phyloP scores from a whole-genome alignment of 2,329 filamentous ascomycete species.

The Talaromyces sp. region DNA sequence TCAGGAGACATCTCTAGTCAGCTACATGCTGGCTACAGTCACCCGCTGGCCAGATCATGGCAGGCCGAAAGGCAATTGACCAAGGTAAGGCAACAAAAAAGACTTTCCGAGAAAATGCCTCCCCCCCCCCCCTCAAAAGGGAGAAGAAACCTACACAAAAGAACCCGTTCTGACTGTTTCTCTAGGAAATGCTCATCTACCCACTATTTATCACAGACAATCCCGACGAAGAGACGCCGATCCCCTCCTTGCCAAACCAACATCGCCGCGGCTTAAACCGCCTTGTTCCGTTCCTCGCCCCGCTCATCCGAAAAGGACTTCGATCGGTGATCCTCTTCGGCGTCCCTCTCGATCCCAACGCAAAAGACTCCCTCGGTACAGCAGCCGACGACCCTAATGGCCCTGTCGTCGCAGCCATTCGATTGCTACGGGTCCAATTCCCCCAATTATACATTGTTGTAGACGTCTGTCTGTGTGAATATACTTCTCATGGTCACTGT shows the following conservation, averaged over 20 bases:
- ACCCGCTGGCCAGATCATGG: constrained; percentile 74
- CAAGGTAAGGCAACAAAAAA: constrained; percentile 54
- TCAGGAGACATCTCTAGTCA: constrained; percentile 72
- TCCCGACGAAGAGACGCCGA: constrained; percentile 84
- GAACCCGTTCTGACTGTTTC: background rate
- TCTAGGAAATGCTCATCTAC: constrained; percentile 95
- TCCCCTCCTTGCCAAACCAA: constrained; percentile 88
- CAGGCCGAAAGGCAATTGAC: constrained; percentile 80
- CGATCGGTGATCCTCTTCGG: constrained; percentile 94
- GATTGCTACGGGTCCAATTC: constrained; percentile 76
- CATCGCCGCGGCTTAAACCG: constrained; percentile 83
- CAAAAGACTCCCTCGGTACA: constrained; percentile 88
- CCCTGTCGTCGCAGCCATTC: constrained; percentile 83
- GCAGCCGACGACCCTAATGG: constrained; percentile 89
- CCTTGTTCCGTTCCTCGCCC: constrained; percentile 75
- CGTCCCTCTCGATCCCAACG: constrained; percentile 73
- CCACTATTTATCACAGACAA: constrained; percentile 94
- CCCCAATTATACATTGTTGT: constrained; percentile 86
- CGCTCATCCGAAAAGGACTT: constrained; percentile 83
- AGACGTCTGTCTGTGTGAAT: constrained; percentile 97
- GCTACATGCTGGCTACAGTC: constrained; percentile 76
- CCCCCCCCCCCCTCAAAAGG: no score
- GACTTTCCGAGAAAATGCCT: background rate
- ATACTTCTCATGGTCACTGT: constrained; percentile 96
- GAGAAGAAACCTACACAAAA: constrained; percentile 6